Evolutionary conservation across 805 yeast genomes (phyloP).

Genomic region (Grigorovia transvaalensis): DNA sequence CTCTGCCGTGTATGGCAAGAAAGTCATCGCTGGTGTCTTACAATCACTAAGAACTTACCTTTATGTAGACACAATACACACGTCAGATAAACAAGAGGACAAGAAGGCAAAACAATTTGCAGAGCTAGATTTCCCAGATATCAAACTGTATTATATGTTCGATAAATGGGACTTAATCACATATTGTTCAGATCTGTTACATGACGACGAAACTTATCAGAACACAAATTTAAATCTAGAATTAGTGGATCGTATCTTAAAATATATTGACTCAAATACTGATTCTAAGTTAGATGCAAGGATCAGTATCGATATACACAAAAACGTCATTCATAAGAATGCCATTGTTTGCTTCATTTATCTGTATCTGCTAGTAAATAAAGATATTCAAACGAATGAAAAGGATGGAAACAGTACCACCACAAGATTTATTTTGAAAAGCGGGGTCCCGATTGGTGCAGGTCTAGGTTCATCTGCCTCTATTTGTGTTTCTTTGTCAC

Average conservation of each 20-base stretch:
- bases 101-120: conserved; percentile 30
- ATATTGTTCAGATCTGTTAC: background rate
- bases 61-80: conserved; percentile 35
- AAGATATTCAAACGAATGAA: background rate
- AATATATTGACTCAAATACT: background rate
- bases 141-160: conserved; percentile 46
- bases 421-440: conserved; percentile 40
- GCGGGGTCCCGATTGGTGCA: conserved; percentile 90
- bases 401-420: background rate
- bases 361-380: conserved; percentile 44
- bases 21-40: conserved; percentile 93
- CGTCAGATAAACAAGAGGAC: conserved; percentile 21
- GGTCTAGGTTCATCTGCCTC: conserved; percentile 95
- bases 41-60: conserved; percentile 70
- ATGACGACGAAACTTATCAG: background rate
- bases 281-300: background rate
- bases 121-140: conserved; percentile 75
- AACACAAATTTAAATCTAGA: background rate
- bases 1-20: conserved; percentile 85
- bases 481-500: conserved; percentile 69
- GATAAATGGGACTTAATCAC: background rate
- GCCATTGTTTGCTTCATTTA: conserved; percentile 82
- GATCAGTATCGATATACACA: conserved; percentile 10
- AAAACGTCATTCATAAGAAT: conserved; percentile 50
- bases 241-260: background rate